These are phyloP conservation scores for Sinapis alba DNA, from an alignment of 441 rosid genomes.

Conservation along the genomic window DNA sequence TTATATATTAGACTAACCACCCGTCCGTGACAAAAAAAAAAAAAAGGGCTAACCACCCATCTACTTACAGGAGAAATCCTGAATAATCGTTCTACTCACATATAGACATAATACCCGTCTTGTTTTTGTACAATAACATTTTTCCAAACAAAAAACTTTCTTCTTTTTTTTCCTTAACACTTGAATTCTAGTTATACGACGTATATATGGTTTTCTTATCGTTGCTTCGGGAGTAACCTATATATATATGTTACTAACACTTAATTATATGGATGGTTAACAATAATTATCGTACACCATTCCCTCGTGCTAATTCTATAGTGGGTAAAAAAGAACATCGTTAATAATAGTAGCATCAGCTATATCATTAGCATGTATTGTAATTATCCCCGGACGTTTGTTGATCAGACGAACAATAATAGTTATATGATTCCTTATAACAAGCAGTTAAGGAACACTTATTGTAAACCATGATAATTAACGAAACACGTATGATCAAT, in stretches of 20 bases:
- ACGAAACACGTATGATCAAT: background rate
- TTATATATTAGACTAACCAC: background rate
- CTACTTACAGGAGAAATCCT: background rate
- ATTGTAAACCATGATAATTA: background rate
- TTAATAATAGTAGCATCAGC: constrained; percentile 8
- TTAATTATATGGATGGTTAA: background rate
- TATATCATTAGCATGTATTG: constrained; percentile 18
- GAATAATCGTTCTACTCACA: background rate
- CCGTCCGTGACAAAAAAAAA: too few relatives aligned
- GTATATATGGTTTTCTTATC: background rate
- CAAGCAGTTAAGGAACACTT: constrained; percentile 3
- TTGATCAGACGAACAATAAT: constrained; percentile 5
- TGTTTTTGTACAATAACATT: background rate
- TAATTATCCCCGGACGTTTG: constrained; percentile 20
- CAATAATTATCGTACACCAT: background rate
- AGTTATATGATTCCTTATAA: constrained; percentile 1
- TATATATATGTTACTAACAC: background rate
- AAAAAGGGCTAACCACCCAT: too few relatives aligned
- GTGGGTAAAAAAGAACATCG: constrained; percentile 16
- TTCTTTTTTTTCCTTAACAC: too few relatives aligned
- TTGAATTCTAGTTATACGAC: background rate
- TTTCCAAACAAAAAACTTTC: too few relatives aligned
- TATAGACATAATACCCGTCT: background rate
- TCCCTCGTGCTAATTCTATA: background rate
- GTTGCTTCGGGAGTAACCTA: background rate